These are phyloP conservation scores for Kodamaea sp. DNA, from an alignment of 1,139 yeast genomes.

Conservation along the genomic window DNA sequence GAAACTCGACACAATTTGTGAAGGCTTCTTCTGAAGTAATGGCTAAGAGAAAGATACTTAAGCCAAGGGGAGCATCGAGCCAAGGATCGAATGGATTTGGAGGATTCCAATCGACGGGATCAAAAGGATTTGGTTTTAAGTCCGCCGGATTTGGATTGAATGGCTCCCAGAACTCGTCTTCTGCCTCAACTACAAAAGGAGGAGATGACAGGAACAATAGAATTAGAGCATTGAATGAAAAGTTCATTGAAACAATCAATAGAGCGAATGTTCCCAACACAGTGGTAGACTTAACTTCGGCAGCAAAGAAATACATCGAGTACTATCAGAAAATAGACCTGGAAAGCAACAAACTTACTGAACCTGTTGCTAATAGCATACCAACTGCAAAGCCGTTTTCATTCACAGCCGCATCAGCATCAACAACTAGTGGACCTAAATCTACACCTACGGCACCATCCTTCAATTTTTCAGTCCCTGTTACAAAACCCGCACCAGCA, in stretches of 20 bases:
- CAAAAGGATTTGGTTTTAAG: background rate
- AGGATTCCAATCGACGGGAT: background rate
- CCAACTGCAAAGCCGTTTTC: conserved; percentile 4
- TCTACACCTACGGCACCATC: background rate
- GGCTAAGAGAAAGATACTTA: conserved; percentile 67
- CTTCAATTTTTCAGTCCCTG: conserved; percentile 1
- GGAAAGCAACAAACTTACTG: too few relatives aligned
- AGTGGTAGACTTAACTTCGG: conserved; percentile 57
- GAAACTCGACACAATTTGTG: conserved; percentile 39
- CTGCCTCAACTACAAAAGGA: background rate
- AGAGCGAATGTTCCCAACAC: conserved; percentile 46
- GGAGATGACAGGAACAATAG: conserved; percentile 34
- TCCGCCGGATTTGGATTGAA: background rate
- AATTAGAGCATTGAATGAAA: conserved; percentile 68
- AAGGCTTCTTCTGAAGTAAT: conserved; percentile 63
- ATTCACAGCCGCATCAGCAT: conserved; percentile 4
- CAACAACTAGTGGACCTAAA: conserved; percentile 1
- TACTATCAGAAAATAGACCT: conserved; percentile 51
- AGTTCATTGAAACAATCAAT: conserved; percentile 54
- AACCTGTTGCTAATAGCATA: background rate
- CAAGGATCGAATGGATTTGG: conserved; percentile 5
- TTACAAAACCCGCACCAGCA: conserved; percentile 4
- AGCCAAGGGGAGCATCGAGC: conserved; percentile 45
- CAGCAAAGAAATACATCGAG: conserved; percentile 60
- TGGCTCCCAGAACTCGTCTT: background rate